Evolutionary conservation across 768 basidiomycete species (phyloP), one percentile per base, ranked within the genome.

Genomic region (Harrya chromipes): DNA sequence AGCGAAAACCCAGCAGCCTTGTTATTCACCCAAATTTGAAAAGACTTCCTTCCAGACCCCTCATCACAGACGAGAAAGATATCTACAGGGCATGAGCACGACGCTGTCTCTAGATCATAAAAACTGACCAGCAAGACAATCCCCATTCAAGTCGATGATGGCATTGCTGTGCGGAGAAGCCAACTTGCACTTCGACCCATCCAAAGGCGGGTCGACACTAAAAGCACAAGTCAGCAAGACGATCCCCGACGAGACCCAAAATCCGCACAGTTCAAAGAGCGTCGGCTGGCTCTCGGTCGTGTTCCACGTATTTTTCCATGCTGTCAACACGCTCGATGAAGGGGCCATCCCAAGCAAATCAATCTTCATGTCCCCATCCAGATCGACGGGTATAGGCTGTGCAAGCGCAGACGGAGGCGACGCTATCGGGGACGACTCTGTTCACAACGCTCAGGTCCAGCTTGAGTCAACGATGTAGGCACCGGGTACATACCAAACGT

Each of bases 101-200:
- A 3, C 19, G 17, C 40, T 16, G 9, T 12, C 7, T 2, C 6
- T 4, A 17, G 1, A 1, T 14, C 17, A 19, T 31, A 8, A 29
- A 29, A 8, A 50, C 53, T 23, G 52, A 87, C 92, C 92, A 54
- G 94, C 92, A 4, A 97, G 76, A 66, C 97, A 98, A 66, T 99
- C 97, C 12, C 97, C 97, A 53, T 98, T 82, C 34, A 99, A 72
- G 61, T 99, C 97, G 5, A 98, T 80, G 16, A 94, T 87, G 0
- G 94, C 94, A 67, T 94, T 97, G 63, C 89, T 93, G 63, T 98
- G 97, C 6, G 95, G 94, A 55, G 85, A 84, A 11, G 90, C 80
- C n/a, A 92, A 66, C 10, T 70, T 77, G 68, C 97, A 99, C 37
- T 83, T 82, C 14, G 74, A 56, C 13, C 80, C 84, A 19, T 74